phyloP scores from a whole-genome alignment of 2,329 filamentous ascomycete species.

The Colletotrichum scovillei region DNA sequence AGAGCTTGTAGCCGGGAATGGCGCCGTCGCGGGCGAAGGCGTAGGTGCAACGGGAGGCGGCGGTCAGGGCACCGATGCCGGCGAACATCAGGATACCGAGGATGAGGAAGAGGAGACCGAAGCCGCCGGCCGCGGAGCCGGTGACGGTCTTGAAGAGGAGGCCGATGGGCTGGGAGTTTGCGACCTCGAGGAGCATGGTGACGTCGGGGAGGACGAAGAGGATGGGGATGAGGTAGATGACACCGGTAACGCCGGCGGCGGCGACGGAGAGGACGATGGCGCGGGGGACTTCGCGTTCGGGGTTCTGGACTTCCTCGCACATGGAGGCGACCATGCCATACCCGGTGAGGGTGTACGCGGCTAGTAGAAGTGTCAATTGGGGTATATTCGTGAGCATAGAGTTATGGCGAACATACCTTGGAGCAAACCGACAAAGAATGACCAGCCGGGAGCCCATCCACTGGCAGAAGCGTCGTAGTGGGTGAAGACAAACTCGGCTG shows the following conservation, averaged over 20 bases:
- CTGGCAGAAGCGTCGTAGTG: conserved; percentile 75
- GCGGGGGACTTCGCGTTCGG: conserved; percentile 75
- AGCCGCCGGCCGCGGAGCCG: conserved; percentile 77
- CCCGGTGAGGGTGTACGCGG: conserved; percentile 70
- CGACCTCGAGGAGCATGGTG: conserved; percentile 69
- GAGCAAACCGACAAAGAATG: conserved; percentile 77
- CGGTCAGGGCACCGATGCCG: conserved; percentile 79
- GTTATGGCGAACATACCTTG: no score
- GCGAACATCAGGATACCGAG: conserved; percentile 83
- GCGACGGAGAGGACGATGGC: conserved; percentile 78
- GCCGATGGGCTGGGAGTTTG: conserved; percentile 81
- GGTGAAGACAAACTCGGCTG: conserved; percentile 73
- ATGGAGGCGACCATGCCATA: conserved; percentile 79
- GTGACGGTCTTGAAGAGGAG: conserved; percentile 81
- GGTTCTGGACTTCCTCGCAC: conserved; percentile 79
- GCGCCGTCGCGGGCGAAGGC: conserved; percentile 81
- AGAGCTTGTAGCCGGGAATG: conserved; percentile 75
- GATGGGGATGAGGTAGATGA: conserved; percentile 78
- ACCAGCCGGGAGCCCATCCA: conserved; percentile 77
- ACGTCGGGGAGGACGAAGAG: conserved; percentile 81
- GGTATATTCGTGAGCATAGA: no score
- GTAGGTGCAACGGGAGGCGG: conserved; percentile 79
- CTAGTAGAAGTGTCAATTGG: conserved; percentile 43
- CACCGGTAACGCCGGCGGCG: conserved; percentile 73
- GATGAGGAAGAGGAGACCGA: conserved; percentile 80